Base-by-base conservation (phyloP, 2,329 filamentous ascomycete species). In the Celoporthe dispersa region DNA sequence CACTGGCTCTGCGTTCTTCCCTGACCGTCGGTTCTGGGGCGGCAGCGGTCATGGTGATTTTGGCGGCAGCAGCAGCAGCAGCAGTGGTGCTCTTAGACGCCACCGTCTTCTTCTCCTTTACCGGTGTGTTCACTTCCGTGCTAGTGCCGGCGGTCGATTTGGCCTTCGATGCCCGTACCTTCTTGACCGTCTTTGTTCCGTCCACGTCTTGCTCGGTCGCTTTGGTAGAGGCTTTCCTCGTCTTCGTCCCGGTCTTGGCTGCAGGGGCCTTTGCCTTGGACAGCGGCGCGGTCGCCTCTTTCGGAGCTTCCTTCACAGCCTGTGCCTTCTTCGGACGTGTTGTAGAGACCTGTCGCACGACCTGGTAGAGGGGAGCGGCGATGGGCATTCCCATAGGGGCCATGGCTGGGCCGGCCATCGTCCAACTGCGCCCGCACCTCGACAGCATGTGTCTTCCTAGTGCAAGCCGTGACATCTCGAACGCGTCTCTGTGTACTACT, bases 251-350 rank as follows among this genome's bases (percentile, higher is more conserved):
- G 16, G 53, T 31, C 3, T 48, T 39, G 12, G 70, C 25, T 33
- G 44, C 70, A 9, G 67, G 31, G 14, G 48, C 68, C 35, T 68
- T 71, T 25, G 25, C 44, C 22, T 64, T 68, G 51, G 67, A 33
- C 28, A 53, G 44, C 31, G 60, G 28, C 22, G 22, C 48, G 11
- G 22, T 25, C 14, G 60, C 57, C 31, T 25, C 62, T 25, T 70
- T 68, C 11, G 31, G 28, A 16, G 62, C 53, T 33, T 70, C 68
- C 55, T 70, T 70, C 55, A 57, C 48, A 3, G 65, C 61, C 62
- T 68, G 68, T 2, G 65, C 68, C 28, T 66, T 70, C 35, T 68
- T 70, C n/a, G 70, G 31, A n/a, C 44, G 55, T 25, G 70, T 72
- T 19, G 67, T 71, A 51, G 70, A 70, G 31, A 64, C 70, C 31